Conservation (phyloP, 805 yeast genomes). For the Sugiyamaella smithiae region DNA sequence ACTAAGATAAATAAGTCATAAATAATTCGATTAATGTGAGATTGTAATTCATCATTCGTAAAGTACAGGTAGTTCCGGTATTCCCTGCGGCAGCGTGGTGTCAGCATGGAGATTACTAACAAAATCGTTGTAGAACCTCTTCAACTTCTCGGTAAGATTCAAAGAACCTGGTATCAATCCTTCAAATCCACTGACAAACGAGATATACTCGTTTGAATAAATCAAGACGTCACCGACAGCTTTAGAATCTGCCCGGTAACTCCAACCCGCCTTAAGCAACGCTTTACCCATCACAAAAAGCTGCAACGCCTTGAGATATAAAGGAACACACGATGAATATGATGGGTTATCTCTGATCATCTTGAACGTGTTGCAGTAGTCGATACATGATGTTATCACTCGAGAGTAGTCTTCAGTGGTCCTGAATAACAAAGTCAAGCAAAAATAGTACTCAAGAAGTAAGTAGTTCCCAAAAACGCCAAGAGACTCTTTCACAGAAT, state of each 20-base stretch:
- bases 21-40: not conserved
- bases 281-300: not conserved
- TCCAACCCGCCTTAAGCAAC: not conserved
- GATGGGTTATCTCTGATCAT: not conserved
- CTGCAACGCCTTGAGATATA: not conserved
- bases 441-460: slow-evolving; percentile 8
- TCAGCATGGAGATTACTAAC: slow-evolving; percentile 1
- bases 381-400: not conserved
- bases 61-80: slow-evolving; percentile 3
- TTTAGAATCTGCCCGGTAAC: not conserved
- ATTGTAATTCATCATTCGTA: not conserved
- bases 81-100: not conserved
- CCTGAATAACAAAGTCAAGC: slow-evolving; percentile 37
- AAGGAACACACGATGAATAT: not conserved
- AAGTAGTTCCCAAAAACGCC: slow-evolving; percentile 1
- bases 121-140: not conserved
- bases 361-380: slow-evolving; percentile 4
- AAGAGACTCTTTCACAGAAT: not conserved
- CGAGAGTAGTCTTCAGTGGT: not conserved
- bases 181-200: not conserved
- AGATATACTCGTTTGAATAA: not conserved
- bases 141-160: not conserved
- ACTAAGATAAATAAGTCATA: not conserved
- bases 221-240: slow-evolving; percentile 1
- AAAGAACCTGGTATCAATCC: not conserved